Evolutionary conservation across 805 yeast species (phyloP).

Genomic region (Jamesozyma jinghongensis): DNA sequence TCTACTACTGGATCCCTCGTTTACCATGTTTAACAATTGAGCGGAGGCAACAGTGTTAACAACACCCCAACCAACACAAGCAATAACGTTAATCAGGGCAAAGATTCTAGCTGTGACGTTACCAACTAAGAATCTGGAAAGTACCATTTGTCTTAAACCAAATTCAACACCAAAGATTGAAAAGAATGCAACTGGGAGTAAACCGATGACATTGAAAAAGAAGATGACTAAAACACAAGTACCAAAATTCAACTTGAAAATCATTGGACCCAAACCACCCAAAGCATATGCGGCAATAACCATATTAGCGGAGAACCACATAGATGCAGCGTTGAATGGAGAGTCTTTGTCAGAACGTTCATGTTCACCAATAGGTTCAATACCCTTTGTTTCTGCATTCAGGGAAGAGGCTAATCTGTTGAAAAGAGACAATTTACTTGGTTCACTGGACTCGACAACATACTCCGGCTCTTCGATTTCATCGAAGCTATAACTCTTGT

Average conservation of each 20-base stretch:
- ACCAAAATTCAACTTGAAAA: constrained; percentile 64
- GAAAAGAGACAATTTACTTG: constrained; percentile 12
- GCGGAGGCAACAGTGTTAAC: constrained; percentile 87
- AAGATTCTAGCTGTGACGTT: constrained; percentile 65
- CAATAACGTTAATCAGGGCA: constrained; percentile 65
- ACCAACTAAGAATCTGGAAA: constrained; percentile 73
- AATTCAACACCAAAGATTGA: constrained; percentile 76
- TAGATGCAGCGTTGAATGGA: constrained; percentile 60
- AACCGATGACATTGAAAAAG: constrained; percentile 67
- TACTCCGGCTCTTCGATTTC: constrained; percentile 3
- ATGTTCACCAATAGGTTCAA: constrained; percentile 70
- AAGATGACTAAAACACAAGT: constrained; percentile 57
- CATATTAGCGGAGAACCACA: constrained; percentile 89
- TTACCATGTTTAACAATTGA: constrained; percentile 68
- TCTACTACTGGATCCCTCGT: constrained; percentile 36
- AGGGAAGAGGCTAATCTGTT: constrained; percentile 17
- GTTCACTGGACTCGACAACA: constrained; percentile 12
- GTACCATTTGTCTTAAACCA: constrained; percentile 81
- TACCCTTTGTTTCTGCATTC: constrained; percentile 61
- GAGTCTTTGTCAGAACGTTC: constrained; percentile 58
- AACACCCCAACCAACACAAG: constrained; percentile 93
- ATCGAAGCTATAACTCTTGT: background rate
- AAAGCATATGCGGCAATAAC: constrained; percentile 76
- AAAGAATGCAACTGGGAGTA: constrained; percentile 68
- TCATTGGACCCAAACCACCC: constrained; percentile 61